phyloP scores from a whole-genome alignment of 176 grass and related monocot genomes.

The Thalia dealbata region DNA sequence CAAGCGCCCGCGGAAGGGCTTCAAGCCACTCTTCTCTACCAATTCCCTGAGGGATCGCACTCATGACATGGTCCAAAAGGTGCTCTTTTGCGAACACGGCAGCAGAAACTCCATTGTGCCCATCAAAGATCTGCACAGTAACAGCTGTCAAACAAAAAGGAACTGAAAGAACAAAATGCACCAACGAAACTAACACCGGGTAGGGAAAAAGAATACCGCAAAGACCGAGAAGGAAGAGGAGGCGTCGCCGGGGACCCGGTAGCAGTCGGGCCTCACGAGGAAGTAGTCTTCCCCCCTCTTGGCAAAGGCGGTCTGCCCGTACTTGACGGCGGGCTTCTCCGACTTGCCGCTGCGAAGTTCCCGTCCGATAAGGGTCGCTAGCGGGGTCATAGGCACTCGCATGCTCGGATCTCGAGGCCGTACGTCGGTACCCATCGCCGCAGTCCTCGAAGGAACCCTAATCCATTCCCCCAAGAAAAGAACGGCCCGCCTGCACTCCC shows the following conservation, averaged over 20 bases:
- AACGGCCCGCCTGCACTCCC: not conserved
- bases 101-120: slow-evolving; percentile 87
- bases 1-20: slow-evolving; percentile 71
- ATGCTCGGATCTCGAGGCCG: slow-evolving; percentile 19
- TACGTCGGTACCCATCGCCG: slow-evolving; percentile 6
- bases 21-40: slow-evolving; percentile 73
- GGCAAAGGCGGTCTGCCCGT: slow-evolving; percentile 72
- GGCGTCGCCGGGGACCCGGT: slow-evolving; percentile 55
- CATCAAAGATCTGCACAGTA: slow-evolving; percentile 66
- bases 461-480: not conserved
- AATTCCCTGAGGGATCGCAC: slow-evolving; percentile 76
- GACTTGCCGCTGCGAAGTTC: slow-evolving; percentile 54
- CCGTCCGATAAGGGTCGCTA: slow-evolving; percentile 21
- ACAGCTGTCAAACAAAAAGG: not conserved
- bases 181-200: not conserved
- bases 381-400: not conserved
- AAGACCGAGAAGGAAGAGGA: slow-evolving; percentile 84
- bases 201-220: slow-evolving; percentile 34
- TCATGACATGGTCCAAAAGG: slow-evolving; percentile 86
- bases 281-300: slow-evolving; percentile 95
- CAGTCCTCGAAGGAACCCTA: slow-evolving; percentile 9
- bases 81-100: slow-evolving; percentile 91
- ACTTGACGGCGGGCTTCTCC: slow-evolving; percentile 59
- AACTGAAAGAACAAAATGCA: not conserved
- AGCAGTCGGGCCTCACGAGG: slow-evolving; percentile 77